Percentiles rank a stretch among this genome's conserved stretches.
These are phyloP conservation scores for Podaxis mareebaensis DNA, from an alignment of 768 basidiomycete species.

Conservation along the genomic window DNA sequence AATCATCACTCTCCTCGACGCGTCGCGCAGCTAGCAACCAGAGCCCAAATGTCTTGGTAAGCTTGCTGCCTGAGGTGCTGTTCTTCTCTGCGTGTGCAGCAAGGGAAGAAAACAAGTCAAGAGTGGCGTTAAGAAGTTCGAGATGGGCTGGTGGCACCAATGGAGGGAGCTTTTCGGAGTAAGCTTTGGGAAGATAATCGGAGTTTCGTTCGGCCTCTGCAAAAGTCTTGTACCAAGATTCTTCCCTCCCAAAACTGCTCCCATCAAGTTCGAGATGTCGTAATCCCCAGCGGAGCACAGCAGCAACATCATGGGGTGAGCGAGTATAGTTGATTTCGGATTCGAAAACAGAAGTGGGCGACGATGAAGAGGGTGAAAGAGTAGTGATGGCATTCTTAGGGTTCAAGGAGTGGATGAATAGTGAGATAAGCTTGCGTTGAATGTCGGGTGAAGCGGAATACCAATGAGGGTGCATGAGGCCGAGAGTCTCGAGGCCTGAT, in stretches of 20 bases:
- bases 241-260: constrained; percentile 58
- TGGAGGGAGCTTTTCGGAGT: constrained; percentile 62
- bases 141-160: constrained; percentile 56
- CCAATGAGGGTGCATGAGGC: constrained; percentile 87
- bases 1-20: constrained; percentile 54
- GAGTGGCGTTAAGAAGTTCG: constrained; percentile 54
- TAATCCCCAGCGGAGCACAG: constrained; percentile 79
- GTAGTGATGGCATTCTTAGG: constrained; percentile 45
- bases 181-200: constrained; percentile 64
- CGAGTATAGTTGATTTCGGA: constrained; percentile 64
- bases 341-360: constrained; percentile 54
- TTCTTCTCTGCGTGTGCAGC: constrained; percentile 74
- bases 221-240: constrained; percentile 71
- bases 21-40: constrained; percentile 64
- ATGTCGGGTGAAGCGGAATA: constrained; percentile 68
- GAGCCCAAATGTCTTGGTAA: constrained; percentile 70
- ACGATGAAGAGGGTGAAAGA: constrained; percentile 48
- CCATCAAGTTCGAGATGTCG: constrained; percentile 70
- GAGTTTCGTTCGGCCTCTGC: constrained; percentile 56
- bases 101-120: constrained; percentile 67
- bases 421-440: constrained; percentile 70
- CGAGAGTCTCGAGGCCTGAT: constrained; percentile 77
- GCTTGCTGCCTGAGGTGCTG: constrained; percentile 75
- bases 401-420: constrained; percentile 67
- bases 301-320: constrained; percentile 76